Evolutionary conservation across 2,329 filamentous ascomycete genomes (phyloP), one percentile per base, ranked within the genome.

Genomic region (Chaetomiaceae sp.): DNA sequence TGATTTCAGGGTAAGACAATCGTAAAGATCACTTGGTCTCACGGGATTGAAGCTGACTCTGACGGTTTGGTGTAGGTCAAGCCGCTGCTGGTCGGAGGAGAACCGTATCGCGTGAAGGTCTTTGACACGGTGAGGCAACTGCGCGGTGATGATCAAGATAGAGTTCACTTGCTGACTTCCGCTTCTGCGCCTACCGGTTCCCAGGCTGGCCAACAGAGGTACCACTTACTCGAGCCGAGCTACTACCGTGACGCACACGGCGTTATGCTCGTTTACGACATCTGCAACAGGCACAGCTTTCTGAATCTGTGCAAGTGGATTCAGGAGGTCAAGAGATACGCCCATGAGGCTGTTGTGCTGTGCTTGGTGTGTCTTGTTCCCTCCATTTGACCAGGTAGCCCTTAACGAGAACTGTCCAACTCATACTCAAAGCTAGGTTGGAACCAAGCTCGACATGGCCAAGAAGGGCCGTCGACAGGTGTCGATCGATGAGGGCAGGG

Each of bases 251-350:
- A 70, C 45, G 70, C 71, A 3, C 71, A 74, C 51, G 72, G 66
- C 51, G 69, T 75, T 46, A 62, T 75, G 44, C 58, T 75, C 20
- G 70, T 74, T 45, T 75, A 74, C 59, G 72, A 75, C 58, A 65
- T 73, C 20, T 69, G 69, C 35, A 72, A 62, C 56, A 62, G 72
- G 26, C 69, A 73, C 40, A 72, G 68, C 46, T 78, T 78, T 56
- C 58, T 68, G 19, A 66, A 68, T 39, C 74, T 78, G 72, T 71
- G 73, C 37, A 64, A 66, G 40, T 79, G 75, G 74, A 74, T 75
- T 53, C 69, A 73, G 36, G 74, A 78, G 58, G 75, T 70, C 6
- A 69, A 74, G 55, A 59, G 61, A 11, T 75, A 76, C 56, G 73
- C 72, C 3, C 67, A 68, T 17, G 65, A 70, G 0, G 68, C 70